Base-by-base conservation (phyloP, 2,329 filamentous ascomycete genomes). In the Diaporthe vaccinii region DNA sequence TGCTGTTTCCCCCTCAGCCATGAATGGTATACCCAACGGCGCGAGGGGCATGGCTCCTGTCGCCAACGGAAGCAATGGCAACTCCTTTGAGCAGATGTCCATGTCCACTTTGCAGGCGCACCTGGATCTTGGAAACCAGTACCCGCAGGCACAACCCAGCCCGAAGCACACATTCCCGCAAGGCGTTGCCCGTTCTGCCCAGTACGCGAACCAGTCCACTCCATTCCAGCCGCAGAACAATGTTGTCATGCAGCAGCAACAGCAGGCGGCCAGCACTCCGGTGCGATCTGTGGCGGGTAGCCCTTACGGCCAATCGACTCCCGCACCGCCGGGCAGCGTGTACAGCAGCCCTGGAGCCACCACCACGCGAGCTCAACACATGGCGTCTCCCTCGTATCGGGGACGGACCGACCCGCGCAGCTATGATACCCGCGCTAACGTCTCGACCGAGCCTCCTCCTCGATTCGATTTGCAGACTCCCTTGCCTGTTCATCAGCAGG, bases 341-440 rank as follows among this genome's bases (percentile, higher is more conserved):
- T 73, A 55, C n/a, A 57, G 34, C 41, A 51, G 58, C 28, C 31
- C 51, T 5, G 55, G 36, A 46, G 55, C 28, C 22, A 46, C 55
- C n/a, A 2, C 49, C 55, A 59, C 36, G 1, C 44, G 53, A 6
- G 39, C 71, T 49, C 61, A 55, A 20, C 65, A 69, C 10, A 20
- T 55, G 46, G 36, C 7, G 7, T 55, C 74, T 22, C 74, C 74
- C 36, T 31, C 49, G 4, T 36, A 34, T 25, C 44, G 62, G 8
- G 39, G 53, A 39, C 79, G 83, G 67, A 85, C 84, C 0, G 86
- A 86, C 78, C 85, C 86, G 2, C 83, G 84, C 73, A 85, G 84
- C 79, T 86, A 85, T 75, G 84, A 84, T 1, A 85, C 85, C 5
- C 82, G 83, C 7, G 81, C 82, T 39, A 81, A 79, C 0, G 78